These are phyloP conservation scores for Stylosanthes scabra DNA, from an alignment of 331 rosid genomes.

Conservation along the genomic window DNA sequence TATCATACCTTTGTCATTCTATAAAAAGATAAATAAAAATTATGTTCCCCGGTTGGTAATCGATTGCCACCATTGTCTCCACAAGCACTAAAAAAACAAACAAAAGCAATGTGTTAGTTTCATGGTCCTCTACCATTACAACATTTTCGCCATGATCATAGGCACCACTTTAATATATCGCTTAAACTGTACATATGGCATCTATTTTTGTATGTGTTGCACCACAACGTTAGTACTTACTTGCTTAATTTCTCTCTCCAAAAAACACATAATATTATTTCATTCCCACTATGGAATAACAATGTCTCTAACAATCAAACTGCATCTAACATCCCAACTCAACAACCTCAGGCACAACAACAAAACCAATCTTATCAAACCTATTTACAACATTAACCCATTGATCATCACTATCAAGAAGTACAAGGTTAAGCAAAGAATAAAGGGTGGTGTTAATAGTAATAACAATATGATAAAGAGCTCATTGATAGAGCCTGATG, in stretches of 20 bases:
- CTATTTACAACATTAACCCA: conserved; percentile 56
- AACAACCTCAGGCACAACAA: conserved; percentile 25
- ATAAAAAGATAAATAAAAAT: no score
- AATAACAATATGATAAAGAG: conserved; percentile 51
- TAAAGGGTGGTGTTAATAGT: conserved; percentile 36
- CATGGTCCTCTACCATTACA: conserved; percentile 5
- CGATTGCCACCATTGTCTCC: no score
- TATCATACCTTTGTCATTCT: no score
- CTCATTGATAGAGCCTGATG: conserved; percentile 94
- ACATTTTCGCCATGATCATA: conserved; percentile 50
- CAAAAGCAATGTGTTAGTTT: no score
- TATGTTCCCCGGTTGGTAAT: no score
- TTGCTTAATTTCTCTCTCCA: not conserved
- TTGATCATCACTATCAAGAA: conserved; percentile 25
- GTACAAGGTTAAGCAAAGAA: conserved; percentile 39
- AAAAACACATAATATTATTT: not conserved
- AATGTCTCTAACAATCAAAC: conserved; percentile 63
- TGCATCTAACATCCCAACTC: conserved; percentile 46
- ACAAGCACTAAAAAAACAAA: no score
- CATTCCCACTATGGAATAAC: conserved; percentile 51
- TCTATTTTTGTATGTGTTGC: not conserved
- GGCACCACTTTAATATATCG: not conserved
- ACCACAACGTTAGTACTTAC: not conserved
- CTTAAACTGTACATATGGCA: not conserved
- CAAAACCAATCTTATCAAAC: conserved; percentile 47